Percentiles rank a stretch among this genome's conserved stretches.
phyloP scores from a whole-genome alignment of 1,284 basidiomycete genomes.

The Cutaneotrichosporon sp. region DNA sequence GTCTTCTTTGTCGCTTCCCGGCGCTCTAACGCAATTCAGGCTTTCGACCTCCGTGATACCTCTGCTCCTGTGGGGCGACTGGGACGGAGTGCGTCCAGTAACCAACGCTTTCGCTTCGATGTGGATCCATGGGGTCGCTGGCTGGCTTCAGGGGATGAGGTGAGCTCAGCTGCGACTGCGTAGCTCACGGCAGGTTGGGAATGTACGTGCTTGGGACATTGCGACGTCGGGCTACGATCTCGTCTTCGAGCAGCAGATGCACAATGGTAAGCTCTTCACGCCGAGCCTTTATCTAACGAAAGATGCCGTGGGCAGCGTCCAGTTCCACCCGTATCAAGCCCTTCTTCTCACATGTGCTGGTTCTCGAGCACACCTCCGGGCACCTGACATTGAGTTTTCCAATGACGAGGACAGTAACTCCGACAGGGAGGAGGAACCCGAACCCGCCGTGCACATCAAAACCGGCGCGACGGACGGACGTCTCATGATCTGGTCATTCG shows the following conservation, averaged over 20 bases:
- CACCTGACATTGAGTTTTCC: constrained; percentile 6
- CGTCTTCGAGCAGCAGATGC: constrained; percentile 14
- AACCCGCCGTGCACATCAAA: background rate
- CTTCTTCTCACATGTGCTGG: constrained; percentile 35
- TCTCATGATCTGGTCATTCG: constrained; percentile 10
- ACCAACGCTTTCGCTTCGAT: constrained; percentile 73
- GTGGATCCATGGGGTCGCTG: constrained; percentile 66
- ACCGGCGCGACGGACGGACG: constrained; percentile 1
- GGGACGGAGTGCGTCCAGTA: constrained; percentile 53
- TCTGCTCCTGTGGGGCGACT: constrained; percentile 34
- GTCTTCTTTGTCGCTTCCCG: constrained; percentile 74
- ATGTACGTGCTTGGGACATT: constrained; percentile 40
- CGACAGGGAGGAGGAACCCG: background rate
- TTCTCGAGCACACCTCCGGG: constrained; percentile 21
- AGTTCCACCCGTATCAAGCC: constrained; percentile 41
- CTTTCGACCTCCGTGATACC: constrained; percentile 70
- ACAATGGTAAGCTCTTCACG: constrained; percentile 14
- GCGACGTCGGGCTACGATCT: constrained; percentile 7
- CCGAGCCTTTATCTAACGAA: background rate
- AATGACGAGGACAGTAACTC: constrained; percentile 1
- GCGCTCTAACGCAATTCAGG: constrained; percentile 59
- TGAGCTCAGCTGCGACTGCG: constrained; percentile 35
- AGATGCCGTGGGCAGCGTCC: constrained; percentile 42
- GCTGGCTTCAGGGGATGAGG: constrained; percentile 67
- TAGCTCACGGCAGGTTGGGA: constrained; percentile 26